Evolutionary conservation across 495 filamentous ascomycete genomes (phyloP).

Genomic region (Podospora appendiculata): DNA sequence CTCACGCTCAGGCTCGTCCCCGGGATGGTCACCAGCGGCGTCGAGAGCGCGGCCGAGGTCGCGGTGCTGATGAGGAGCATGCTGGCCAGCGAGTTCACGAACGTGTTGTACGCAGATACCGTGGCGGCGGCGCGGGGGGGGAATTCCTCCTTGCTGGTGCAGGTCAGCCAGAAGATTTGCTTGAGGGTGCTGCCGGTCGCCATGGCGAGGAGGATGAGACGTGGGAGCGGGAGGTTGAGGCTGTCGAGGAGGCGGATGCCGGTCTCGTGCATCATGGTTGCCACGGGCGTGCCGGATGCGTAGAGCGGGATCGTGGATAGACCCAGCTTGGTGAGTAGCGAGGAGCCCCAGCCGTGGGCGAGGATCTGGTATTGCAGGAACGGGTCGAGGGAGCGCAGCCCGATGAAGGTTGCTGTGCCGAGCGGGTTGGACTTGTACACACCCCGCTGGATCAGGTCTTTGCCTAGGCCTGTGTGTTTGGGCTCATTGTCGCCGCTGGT

Average conservation of each 20-base stretch:
- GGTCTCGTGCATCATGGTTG: background rate
- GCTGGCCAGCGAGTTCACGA: constrained; percentile 38
- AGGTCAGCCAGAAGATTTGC: constrained; percentile 39
- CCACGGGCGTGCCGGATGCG: constrained; percentile 1
- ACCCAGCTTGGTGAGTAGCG: constrained; percentile 14
- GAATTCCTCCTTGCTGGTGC: constrained; percentile 38
- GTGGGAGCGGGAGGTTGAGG: constrained; percentile 18
- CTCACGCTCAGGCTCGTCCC: background rate
- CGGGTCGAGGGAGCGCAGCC: constrained; percentile 48
- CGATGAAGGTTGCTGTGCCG: constrained; percentile 48
- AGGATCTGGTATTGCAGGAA: constrained; percentile 49
- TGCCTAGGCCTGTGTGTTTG: background rate
- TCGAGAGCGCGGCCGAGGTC: constrained; percentile 28
- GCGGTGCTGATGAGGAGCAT: constrained; percentile 34
- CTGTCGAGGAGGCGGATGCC: background rate
- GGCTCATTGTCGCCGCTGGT: background rate
- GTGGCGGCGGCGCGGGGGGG: constrained; percentile 20
- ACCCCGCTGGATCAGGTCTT: constrained; percentile 27
- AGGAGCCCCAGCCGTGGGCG: constrained; percentile 14
- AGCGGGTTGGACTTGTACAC: constrained; percentile 33
- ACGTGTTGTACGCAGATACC: constrained; percentile 37
- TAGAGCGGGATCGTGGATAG: constrained; percentile 5
- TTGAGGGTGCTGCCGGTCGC: constrained; percentile 40
- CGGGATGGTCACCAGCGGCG: constrained; percentile 7
- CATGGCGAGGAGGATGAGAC: constrained; percentile 40